Conservation (phyloP, 352 stramenopile genomes). For the Aphanomyces invadans region DNA sequence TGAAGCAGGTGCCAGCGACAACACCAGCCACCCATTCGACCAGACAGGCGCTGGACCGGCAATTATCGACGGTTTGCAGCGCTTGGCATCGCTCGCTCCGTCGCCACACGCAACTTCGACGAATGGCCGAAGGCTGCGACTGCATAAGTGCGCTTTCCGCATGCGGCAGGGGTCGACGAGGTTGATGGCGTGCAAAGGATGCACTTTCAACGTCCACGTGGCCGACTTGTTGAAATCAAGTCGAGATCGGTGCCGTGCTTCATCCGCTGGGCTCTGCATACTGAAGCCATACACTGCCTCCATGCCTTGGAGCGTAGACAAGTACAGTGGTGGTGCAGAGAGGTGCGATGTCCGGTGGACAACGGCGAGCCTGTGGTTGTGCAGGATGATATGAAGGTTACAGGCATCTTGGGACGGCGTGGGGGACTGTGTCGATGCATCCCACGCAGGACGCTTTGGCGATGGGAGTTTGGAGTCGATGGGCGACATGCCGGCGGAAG, state of each 20-base stretch:
- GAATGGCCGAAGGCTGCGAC: constrained; percentile 6
- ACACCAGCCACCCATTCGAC: constrained; percentile 15
- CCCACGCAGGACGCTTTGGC: constrained; percentile 12
- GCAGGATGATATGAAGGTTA: constrained; percentile 21
- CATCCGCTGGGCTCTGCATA: not conserved
- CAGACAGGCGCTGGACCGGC: constrained; percentile 1
- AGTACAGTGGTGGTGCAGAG: not conserved
- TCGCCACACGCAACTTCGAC: not conserved
- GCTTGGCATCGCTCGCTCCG: not conserved
- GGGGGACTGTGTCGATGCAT: not conserved
- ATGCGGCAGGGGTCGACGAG: constrained; percentile 15
- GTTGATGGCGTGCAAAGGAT: constrained; percentile 14
- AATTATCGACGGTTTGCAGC: constrained; percentile 4
- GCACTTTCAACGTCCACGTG: constrained; percentile 9
- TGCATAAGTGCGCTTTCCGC: constrained; percentile 14
- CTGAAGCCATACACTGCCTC: constrained; percentile 1
- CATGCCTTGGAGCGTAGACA: not conserved
- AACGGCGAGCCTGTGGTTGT: constrained; percentile 22
- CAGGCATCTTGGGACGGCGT: not conserved
- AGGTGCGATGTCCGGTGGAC: not conserved
- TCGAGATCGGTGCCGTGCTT: not conserved
- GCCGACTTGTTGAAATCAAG: not conserved
- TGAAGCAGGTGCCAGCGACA: not conserved
- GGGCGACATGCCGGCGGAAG: not conserved
- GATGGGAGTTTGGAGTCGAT: constrained; percentile 1